Conservation (phyloP, 257 asterid species). For the Fraxinus anomala region DNA sequence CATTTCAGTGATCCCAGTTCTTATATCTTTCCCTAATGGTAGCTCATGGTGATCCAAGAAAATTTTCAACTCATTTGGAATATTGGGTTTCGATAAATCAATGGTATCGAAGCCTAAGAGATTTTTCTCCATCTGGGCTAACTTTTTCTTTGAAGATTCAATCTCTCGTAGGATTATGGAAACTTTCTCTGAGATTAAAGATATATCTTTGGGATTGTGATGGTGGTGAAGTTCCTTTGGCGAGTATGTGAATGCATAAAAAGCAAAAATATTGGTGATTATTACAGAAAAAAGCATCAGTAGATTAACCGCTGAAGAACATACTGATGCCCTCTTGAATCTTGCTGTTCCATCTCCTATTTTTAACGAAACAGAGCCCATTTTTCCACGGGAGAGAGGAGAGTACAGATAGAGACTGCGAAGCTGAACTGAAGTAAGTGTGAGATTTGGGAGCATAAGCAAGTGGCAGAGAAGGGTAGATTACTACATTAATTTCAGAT, state of each 20-base stretch:
- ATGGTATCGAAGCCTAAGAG: slow-evolving; percentile 80
- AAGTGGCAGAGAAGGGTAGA: background rate
- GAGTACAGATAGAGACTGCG: background rate
- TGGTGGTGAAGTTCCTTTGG: slow-evolving; percentile 31
- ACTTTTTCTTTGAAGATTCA: slow-evolving; percentile 79
- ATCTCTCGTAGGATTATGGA: slow-evolving; percentile 70
- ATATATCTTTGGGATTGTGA: slow-evolving; percentile 51
- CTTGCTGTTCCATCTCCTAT: slow-evolving; percentile 97
- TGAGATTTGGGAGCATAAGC: background rate
- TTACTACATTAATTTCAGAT: background rate
- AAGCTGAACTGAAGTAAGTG: background rate
- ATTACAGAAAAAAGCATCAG: slow-evolving; percentile 88
- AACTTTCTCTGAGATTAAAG: slow-evolving; percentile 75
- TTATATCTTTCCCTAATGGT: slow-evolving; percentile 82
- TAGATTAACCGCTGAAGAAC: slow-evolving; percentile 77
- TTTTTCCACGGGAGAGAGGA: slow-evolving; percentile 20
- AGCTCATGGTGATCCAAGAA: slow-evolving; percentile 60
- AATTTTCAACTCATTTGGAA: slow-evolving; percentile 54
- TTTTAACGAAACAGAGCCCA: slow-evolving; percentile 93
- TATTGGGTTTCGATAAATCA: slow-evolving; percentile 70
- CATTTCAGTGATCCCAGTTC: slow-evolving; percentile 94
- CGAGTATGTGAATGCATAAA: slow-evolving; percentile 79
- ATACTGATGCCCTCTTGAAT: slow-evolving; percentile 75
- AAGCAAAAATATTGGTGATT: slow-evolving; percentile 86
- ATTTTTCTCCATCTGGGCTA: slow-evolving; percentile 81